Percentiles rank a stretch among this genome's conserved stretches.
Evolutionary conservation across 2,329 filamentous ascomycete genomes (phyloP).

Genomic region (Ophiobolus disseminans): DNA sequence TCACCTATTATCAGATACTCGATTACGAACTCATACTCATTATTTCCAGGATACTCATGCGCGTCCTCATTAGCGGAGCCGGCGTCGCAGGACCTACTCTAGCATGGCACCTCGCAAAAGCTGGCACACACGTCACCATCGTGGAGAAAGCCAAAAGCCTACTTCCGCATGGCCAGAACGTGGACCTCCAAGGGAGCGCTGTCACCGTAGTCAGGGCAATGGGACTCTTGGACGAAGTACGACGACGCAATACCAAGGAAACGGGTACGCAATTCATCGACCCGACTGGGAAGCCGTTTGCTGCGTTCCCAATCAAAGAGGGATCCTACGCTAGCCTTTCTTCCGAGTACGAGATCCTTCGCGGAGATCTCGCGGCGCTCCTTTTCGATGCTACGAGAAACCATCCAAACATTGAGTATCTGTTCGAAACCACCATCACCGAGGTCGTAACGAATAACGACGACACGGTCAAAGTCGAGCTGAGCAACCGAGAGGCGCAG

Average conservation of each 20-base stretch:
- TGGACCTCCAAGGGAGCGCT: conserved; percentile 54
- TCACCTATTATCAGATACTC: too few relatives aligned
- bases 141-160: conserved; percentile 50
- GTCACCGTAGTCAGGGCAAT: conserved; percentile 50
- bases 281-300: conserved; percentile 16
- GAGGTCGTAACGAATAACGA: conserved; percentile 43
- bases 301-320: conserved; percentile 23
- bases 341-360: conserved; percentile 36
- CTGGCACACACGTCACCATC: conserved; percentile 37
- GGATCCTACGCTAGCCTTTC: conserved; percentile 18
- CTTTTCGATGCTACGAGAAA: conserved; percentile 24
- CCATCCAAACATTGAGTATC: conserved; percentile 7
- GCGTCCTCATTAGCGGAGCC: conserved; percentile 43
- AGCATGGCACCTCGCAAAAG: conserved; percentile 39
- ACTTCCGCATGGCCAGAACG: conserved; percentile 51
- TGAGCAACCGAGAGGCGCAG: conserved; percentile 54
- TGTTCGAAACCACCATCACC: conserved; percentile 21
- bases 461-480: conserved; percentile 46
- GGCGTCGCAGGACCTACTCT: conserved; percentile 49
- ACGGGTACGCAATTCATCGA: conserved; percentile 48
- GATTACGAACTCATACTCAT: too few relatives aligned
- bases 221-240: conserved; percentile 48
- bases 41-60: too few relatives aligned
- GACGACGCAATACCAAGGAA: conserved; percentile 47
- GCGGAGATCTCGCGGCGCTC: conserved; percentile 44